Evolutionary conservation across 495 filamentous ascomycete genomes (phyloP), one percentile per base, ranked within the genome.

Genomic region (Rusavskia elegans): DNA sequence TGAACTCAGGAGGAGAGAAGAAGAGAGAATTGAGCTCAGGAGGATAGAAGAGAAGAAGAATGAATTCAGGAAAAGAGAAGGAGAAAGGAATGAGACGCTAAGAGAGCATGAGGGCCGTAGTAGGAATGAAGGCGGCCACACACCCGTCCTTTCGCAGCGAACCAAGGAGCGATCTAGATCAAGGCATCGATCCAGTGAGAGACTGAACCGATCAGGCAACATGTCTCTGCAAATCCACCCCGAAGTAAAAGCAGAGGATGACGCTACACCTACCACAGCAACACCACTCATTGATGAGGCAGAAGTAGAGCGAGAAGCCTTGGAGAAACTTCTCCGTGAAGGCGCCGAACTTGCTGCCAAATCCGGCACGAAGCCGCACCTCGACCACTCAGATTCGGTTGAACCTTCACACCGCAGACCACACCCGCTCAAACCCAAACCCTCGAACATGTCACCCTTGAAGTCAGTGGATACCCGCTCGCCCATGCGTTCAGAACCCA

Each of bases 271-370:
- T 27, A 27, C 7, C 25, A 6, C 25, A 27, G 25, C 64, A 38
- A 53, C 59, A 7, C 61, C 62, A 17, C 68, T 68, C 13, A 71
- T 76, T 17, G 73, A 79, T 50, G 76, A 79, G 45, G 77, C 79
- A 59, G 71, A 71, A 16, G 60, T 81, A 36, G 77, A 81, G 53
- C 75, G 77, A 53, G 62, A 69, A 13, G 79, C 79, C 19, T 60
- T 82, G 35, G 65, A 77, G 52, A 57, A 71, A 38, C 68, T 82
- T 3, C 55, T 81, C 23, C 73, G 72, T 57, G 80, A 84, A 63
- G 75, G 79, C 45, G 71, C 80, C 55, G 73, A 79, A 49, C 66
- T 76, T 40, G 76, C 77, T 14, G 78, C 77, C 16, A 83, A 81
- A 55, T 70, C 75, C 7, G 67, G 71, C 25, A 70, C 73, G 53